These are phyloP conservation scores for Paraconiothyrium sp. DNA, from an alignment of 2,329 filamentous ascomycete genomes.

Conservation along the genomic window DNA sequence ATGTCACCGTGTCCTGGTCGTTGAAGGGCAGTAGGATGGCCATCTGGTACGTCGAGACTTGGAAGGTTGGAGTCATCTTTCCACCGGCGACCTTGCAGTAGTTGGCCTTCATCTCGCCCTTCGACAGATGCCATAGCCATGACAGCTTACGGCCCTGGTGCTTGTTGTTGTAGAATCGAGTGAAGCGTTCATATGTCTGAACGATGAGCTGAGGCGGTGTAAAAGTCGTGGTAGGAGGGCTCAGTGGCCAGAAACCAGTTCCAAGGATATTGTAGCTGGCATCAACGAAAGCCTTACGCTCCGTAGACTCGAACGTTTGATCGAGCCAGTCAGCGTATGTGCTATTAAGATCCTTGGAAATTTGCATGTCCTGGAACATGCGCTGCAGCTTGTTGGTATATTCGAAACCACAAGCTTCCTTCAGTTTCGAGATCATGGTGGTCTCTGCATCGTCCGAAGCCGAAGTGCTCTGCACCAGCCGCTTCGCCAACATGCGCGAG, in stretches of 20 bases:
- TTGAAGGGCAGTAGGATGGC: conserved; percentile 95
- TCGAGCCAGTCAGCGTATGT: conserved; percentile 83
- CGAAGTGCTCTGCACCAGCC: conserved; percentile 92
- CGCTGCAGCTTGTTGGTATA: conserved; percentile 99
- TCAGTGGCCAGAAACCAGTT: conserved; percentile 96
- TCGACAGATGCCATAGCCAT: conserved; percentile 98
- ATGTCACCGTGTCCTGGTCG: conserved; percentile 83
- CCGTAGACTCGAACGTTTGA: conserved; percentile 70
- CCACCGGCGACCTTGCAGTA: conserved; percentile 74
- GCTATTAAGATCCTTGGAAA: conserved; percentile 94
- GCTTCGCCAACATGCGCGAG: conserved; percentile 93
- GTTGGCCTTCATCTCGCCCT: conserved; percentile 93
- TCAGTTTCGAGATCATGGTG: conserved; percentile 99
- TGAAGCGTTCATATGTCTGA: conserved; percentile 88
- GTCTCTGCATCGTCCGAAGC: conserved; percentile 97
- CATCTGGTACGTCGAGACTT: conserved; percentile 98
- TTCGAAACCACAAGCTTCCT: conserved; percentile 97
- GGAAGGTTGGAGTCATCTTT: conserved; percentile 95
- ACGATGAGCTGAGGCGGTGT: conserved; percentile 85
- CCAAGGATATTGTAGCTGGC: conserved; percentile 92
- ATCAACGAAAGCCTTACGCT: conserved; percentile 76
- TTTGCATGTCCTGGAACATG: conserved; percentile 99
- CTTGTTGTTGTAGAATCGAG: conserved; percentile 93
- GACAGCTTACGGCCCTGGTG: conserved; percentile 96
- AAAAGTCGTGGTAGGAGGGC: conserved; percentile 86